Conservation (phyloP, 163 green algal genomes). For the Prototheca wickerhamii region DNA sequence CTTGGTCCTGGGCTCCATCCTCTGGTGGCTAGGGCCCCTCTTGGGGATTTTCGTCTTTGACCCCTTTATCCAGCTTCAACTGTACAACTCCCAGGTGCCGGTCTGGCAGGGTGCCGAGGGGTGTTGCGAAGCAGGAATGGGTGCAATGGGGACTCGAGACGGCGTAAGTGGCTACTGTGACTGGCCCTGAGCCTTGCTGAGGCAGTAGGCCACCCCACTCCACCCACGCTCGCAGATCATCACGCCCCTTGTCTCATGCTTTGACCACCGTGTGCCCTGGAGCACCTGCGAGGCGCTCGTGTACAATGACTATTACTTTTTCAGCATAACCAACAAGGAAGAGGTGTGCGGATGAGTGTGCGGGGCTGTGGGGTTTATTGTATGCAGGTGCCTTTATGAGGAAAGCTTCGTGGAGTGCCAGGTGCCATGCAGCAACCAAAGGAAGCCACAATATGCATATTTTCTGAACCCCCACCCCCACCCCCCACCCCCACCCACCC, state of each 20-base stretch:
- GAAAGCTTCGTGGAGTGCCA: neutral
- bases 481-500: neutral
- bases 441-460: too few species aligned
- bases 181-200: too few species aligned
- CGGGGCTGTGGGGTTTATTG: neutral
- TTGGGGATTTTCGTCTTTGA: slow-evolving; percentile 24
- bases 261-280: slow-evolving; percentile 6
- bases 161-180: neutral
- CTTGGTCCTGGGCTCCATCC: slow-evolving; percentile 10
- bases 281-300: slow-evolving; percentile 1
- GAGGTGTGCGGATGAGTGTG: slow-evolving; percentile 5
- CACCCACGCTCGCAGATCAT: slow-evolving; percentile 14
- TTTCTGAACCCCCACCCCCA: neutral
- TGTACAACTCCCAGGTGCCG: slow-evolving; percentile 12
- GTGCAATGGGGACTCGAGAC: neutral
- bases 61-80: slow-evolving; percentile 20
- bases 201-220: neutral
- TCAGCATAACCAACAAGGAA: slow-evolving; percentile 27
- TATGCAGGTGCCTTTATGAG: neutral
- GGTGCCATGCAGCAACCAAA: neutral
- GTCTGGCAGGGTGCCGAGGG: neutral
- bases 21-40: slow-evolving; percentile 27
- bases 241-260: slow-evolving; percentile 24
- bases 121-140: neutral
- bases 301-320: slow-evolving; percentile 22